Percentiles rank a stretch among this genome's conserved stretches.
Evolutionary conservation across 257 asterid genomes (phyloP).

Genomic region (Plantago elongata): DNA sequence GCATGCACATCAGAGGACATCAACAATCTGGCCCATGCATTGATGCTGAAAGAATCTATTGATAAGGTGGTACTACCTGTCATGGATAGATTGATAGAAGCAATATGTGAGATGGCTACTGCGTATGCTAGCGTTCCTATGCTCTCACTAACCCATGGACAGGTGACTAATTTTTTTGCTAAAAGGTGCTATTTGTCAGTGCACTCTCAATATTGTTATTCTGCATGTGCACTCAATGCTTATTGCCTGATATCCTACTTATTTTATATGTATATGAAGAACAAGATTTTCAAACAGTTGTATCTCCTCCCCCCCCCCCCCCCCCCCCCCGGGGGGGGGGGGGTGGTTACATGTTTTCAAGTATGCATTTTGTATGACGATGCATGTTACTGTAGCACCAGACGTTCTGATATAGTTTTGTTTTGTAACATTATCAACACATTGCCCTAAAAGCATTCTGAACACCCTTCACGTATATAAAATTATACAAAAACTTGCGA

Average conservation of each 20-base stretch:
- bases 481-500: too few species aligned
- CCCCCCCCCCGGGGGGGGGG: too few species aligned
- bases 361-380: conserved; percentile 2
- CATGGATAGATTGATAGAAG: conserved; percentile 41
- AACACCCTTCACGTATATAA: too few species aligned
- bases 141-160: conserved; percentile 64
- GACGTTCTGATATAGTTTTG: conserved; percentile 7
- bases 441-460: too few species aligned
- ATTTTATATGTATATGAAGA: neutral
- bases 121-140: conserved; percentile 41
- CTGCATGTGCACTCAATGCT: neutral
- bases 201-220: neutral
- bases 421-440: neutral
- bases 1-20: conserved; percentile 55
- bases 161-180: conserved; percentile 26
- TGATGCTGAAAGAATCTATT: conserved; percentile 51
- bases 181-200: neutral
- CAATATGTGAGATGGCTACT: conserved; percentile 35
- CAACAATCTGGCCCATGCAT: conserved; percentile 47
- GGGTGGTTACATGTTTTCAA: too few species aligned
- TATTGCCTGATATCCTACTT: too few species aligned
- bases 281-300: neutral
- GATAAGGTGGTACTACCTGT: conserved; percentile 32
- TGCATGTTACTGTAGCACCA: neutral
- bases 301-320: too few species aligned